Evolutionary conservation across 1,284 basidiomycete species (phyloP), one percentile per base, ranked within the genome.

Genomic region (Inonotus obliquus): DNA sequence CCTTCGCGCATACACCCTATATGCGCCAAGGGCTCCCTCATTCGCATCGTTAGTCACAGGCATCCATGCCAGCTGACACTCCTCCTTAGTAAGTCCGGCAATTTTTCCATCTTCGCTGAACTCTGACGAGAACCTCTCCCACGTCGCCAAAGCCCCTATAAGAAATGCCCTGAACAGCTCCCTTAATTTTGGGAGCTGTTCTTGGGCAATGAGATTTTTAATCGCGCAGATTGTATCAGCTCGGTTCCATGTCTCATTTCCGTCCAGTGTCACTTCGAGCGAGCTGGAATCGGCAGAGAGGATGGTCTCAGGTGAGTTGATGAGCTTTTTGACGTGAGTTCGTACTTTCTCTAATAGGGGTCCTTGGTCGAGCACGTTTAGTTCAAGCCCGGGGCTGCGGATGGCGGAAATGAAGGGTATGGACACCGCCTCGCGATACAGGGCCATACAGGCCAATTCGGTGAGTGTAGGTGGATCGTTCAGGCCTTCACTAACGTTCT

Each of bases 391-490:
- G 19, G 62, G 29, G n/a, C 64, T 64, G 7, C 70, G n/a, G n/a
- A n/a, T n/a, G n/a, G n/a, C n/a, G n/a, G n/a, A n/a, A n/a, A n/a
- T n/a, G n/a, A n/a, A n/a, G 1, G 72, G 74, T 39, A 69, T 59
- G 1, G 67, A 68, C 27, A 75, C 65, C 11, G 67, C 41, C 54
- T 74, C 68, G 19, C 65, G 65, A 64, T 75, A 75, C 4, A 76
- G 59, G 2, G 67, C 62, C 13, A 76, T 64, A 14, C 71, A 70
- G 21, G 65, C 69, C 32, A 77, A 69, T 54, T 77, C 74, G 2
- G 74, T 75, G 10, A 75, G 65, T 19, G 75, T 77, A 4, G 68
- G 56, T 17, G 41, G 49, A 57, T 74, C 70, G 0, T 71, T 49
- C 0, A 79, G 65, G 0, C 67, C 73, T 0, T 67, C 59, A 6